These are phyloP conservation scores for Paraglomus brasilianum DNA, from an alignment of 192 early-diverging fungal species.

Conservation along the genomic window DNA sequence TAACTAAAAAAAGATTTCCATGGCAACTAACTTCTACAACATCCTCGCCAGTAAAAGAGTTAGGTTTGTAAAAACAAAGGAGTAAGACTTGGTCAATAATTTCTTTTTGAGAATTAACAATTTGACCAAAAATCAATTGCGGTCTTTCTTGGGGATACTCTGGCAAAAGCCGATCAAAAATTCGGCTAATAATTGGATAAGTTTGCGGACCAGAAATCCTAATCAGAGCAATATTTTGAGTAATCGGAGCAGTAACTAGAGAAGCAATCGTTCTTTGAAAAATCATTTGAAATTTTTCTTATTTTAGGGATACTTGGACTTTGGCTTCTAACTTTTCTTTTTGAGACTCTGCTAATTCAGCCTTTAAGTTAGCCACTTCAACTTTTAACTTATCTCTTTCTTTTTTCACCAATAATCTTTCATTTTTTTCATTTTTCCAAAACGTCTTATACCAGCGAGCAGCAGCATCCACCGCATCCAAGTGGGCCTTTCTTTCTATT, in stretches of 20 bases:
- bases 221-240: slow-evolving; percentile 16
- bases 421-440: too few relatives aligned
- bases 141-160: neutral
- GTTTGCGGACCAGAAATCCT: slow-evolving; percentile 12
- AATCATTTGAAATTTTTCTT: too few relatives aligned
- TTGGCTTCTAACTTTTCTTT: too few relatives aligned
- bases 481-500: too few relatives aligned
- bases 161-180: neutral
- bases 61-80: slow-evolving; percentile 9
- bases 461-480: too few relatives aligned
- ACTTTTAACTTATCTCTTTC: too few relatives aligned
- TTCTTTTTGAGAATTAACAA: slow-evolving; percentile 1
- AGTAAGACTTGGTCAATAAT: neutral
- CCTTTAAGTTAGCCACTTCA: too few relatives aligned
- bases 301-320: too few relatives aligned
- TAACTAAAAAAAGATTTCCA: neutral
- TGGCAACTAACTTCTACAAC: slow-evolving; percentile 8
- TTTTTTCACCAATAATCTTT: too few relatives aligned
- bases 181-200: neutral
- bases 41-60: slow-evolving; percentile 7
- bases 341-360: too few relatives aligned
- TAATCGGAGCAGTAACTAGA: neutral
- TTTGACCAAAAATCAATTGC: slow-evolving; percentile 5
- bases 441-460: too few relatives aligned
- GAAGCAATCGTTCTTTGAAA: neutral